Base-by-base conservation (phyloP, 2,329 filamentous ascomycete species). In the Zymoseptoria pseudotritici region DNA sequence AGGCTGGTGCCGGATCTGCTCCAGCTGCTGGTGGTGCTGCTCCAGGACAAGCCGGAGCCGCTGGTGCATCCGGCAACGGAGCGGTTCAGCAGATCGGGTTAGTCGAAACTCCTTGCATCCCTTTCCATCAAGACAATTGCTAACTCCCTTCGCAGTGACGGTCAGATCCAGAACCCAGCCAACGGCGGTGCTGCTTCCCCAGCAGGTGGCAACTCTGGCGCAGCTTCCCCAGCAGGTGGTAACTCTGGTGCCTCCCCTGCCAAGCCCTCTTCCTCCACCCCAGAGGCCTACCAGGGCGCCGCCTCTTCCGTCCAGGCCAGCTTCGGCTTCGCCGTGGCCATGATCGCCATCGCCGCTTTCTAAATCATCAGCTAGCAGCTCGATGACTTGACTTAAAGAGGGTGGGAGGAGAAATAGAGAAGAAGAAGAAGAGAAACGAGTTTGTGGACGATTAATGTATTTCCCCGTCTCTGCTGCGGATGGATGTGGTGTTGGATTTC, bases 301-400 rank as follows among this genome's bases (percentile, higher is more conserved):
- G 67, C 67, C 52, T 52, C 67, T 62, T 64, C 70, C 52, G 49
- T 69, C 29, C 69, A 75, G 53, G 68, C 76, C 63, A 71, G 74
- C 69, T 74, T 70, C 50, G 76, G 75, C 61, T 64, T 73, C 9
- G 66, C 68, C 50, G 70, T 74, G 50, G 73, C 74, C 20, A 76
- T 74, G 63, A 65, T 76, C 42, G 76, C 75, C 58, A 72, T 76
- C 64, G 70, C 78, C 57, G 69, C 69, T 60, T 58, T 72, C 59
- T 72, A 70, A 63, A 42, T 42, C 5, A 11, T 42, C 0, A 11
- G 17, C 17, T 1, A 17, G 10, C 36, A 42, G 26, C 8, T 29
- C 4, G 22, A 5, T 17, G 36, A 6, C 36, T 42, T 42, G 36
- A 42, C 1, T 42, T 42, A 11, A 17, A 11, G 17, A 2, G 6